Base-by-base conservation (phyloP, 106 monocot species). In the Gastrodia elata region DNA sequence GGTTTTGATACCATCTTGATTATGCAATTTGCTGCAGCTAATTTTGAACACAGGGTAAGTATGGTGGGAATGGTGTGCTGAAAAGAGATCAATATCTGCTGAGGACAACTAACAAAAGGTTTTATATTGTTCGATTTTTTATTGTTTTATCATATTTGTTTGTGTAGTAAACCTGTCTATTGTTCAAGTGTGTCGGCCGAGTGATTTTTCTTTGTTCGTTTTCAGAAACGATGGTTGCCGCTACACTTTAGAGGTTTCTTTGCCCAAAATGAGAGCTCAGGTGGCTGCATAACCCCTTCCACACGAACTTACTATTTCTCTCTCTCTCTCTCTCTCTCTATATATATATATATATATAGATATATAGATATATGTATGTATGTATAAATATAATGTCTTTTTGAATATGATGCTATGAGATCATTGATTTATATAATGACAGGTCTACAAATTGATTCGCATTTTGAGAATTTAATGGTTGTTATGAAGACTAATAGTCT, bases 191-290 rank as follows among this genome's bases (percentile, higher is more conserved):
- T n/a, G n/a, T n/a, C 42, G 42, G 11, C 42, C 8, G 42, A 42
- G 8, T 42, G 2, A 5, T 52, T 4, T 22, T 52, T 0, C 0
- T 52, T 52, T 24, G 1, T 49, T 0, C 22, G 0, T n/a, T 59
- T 83, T 18, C 78, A 94, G 94, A 76, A 67, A n/a, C 39, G 91
- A 87, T 82, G 89, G 94, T 68, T 75, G 56, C 35, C 75, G 85
- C 8, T 83, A 91, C 68, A 91, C 85, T n/a, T 70, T 94, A 69
- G 86, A 85, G 32, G 59, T 91, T 26, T 37, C 77, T 16, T 77
- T 91, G 75, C 94, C 91, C 71, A 10, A 57, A 49, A 80, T 85
- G 76, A 94, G 87, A 79, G 91, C 94, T 76, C 94, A 94, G 91
- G 94, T 88, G 48, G 16, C 36, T 2, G n/a, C 22, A 8, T 33